These are phyloP conservation scores for Wickerhamiella siamensis DNA, from an alignment of 805 yeast genomes.

Conservation along the genomic window DNA sequence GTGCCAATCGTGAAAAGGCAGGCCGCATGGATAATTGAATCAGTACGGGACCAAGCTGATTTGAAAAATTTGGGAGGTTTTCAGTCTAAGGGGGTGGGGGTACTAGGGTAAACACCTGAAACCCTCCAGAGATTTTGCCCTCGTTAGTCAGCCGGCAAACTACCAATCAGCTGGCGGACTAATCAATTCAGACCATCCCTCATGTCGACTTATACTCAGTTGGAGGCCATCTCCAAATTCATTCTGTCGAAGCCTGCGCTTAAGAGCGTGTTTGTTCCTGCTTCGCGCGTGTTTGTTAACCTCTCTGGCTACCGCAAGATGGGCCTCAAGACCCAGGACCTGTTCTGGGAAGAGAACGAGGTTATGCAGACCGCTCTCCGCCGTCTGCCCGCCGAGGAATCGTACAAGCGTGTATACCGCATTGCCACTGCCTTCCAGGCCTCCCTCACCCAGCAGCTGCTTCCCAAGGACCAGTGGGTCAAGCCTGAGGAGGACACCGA, in stretches of 20 bases:
- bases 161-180: not conserved
- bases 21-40: not conserved
- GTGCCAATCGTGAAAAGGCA: not conserved
- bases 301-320: slow-evolving; percentile 87
- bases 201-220: slow-evolving; percentile 27
- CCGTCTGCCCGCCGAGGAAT: slow-evolving; percentile 73
- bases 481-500: slow-evolving; percentile 48
- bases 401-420: slow-evolving; percentile 87
- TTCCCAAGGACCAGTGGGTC: slow-evolving; percentile 67
- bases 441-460: slow-evolving; percentile 65
- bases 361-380: slow-evolving; percentile 71
- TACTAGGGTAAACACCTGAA: no score
- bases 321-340: slow-evolving; percentile 81
- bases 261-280: slow-evolving; percentile 62
- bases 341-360: slow-evolving; percentile 77
- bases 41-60: no score
- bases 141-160: slow-evolving; percentile 4
- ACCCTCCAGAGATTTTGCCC: not conserved
- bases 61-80: no score
- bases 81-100: not conserved
- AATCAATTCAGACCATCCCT: slow-evolving; percentile 1
- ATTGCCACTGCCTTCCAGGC: slow-evolving; percentile 84
- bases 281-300: slow-evolving; percentile 57
- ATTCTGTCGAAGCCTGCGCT: slow-evolving; percentile 69
- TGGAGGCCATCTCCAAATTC: slow-evolving; percentile 41